Percentiles rank a stretch among this genome's conserved stretches.
phyloP scores from a whole-genome alignment of 2,329 filamentous ascomycete genomes.

The Xylaria sp. region DNA sequence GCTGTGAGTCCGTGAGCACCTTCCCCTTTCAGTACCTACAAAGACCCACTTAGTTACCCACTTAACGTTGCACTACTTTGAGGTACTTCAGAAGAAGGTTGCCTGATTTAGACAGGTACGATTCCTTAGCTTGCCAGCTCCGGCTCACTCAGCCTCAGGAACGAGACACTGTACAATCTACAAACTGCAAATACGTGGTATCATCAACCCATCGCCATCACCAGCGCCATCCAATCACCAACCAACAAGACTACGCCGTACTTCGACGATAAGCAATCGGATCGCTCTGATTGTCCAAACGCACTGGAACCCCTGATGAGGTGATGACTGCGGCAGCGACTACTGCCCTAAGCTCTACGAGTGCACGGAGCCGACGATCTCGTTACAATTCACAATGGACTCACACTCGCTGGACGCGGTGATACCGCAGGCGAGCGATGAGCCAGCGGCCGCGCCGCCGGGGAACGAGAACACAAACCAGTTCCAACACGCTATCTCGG shows the following conservation, averaged over 20 bases:
- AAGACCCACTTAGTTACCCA: no score
- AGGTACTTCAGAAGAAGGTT: no score
- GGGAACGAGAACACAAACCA: constrained; percentile 78
- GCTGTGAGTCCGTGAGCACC: no score
- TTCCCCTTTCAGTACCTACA: no score
- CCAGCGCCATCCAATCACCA: background rate
- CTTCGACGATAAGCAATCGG: background rate
- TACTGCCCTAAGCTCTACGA: constrained; percentile 31
- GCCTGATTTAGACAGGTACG: no score
- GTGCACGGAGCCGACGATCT: constrained; percentile 43
- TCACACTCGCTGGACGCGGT: constrained; percentile 41
- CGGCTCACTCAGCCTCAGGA: constrained; percentile 13
- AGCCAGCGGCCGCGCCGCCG: constrained; percentile 40
- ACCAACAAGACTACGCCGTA: constrained; percentile 11
- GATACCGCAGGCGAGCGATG: constrained; percentile 43
- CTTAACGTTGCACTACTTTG: no score
- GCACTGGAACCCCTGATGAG: constrained; percentile 39
- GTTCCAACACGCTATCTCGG: constrained; percentile 94
- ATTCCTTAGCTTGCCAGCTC: background rate
- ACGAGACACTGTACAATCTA: constrained; percentile 29
- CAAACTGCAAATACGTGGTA: constrained; percentile 3
- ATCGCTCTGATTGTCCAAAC: background rate
- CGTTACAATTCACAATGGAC: constrained; percentile 37
- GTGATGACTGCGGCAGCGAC: constrained; percentile 40
- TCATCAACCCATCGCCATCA: background rate